A percentile compares a stretch with the other conserved stretches of the same genome.
Evolutionary conservation across 2,329 filamentous ascomycete genomes (phyloP).

Genomic region (Diplodia scrobiculata): DNA sequence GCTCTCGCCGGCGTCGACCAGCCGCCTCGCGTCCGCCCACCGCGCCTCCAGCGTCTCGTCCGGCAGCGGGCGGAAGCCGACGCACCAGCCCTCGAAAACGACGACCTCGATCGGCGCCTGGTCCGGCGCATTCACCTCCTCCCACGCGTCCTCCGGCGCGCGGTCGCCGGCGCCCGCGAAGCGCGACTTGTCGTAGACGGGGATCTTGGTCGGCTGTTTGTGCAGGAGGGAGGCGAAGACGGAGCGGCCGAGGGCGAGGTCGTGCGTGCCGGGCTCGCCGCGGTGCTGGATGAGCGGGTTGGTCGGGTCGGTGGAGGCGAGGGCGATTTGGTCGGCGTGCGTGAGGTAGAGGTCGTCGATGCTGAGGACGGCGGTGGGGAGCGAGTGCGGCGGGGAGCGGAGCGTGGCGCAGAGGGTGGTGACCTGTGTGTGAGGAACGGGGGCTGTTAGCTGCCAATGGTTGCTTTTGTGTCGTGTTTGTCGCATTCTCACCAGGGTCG

Average conservation of each 20-base stretch:
- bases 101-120: slow-evolving; percentile 65
- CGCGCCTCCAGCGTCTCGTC: slow-evolving; percentile 58
- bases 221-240: slow-evolving; percentile 64
- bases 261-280: slow-evolving; percentile 83
- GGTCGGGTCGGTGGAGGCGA: slow-evolving; percentile 65
- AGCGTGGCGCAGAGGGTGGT: slow-evolving; percentile 65
- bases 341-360: slow-evolving; percentile 89
- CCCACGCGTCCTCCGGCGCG: slow-evolving; percentile 64
- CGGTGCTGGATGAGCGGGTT: slow-evolving; percentile 80
- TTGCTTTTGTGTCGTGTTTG: not conserved
- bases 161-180: slow-evolving; percentile 77
- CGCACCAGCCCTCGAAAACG: slow-evolving; percentile 88
- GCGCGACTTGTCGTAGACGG: slow-evolving; percentile 81
- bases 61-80: slow-evolving; percentile 73
- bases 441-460: not conserved
- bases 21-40: slow-evolving; percentile 56
- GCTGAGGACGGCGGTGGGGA: slow-evolving; percentile 71
- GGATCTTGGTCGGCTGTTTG: slow-evolving; percentile 62
- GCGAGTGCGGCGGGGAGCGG: slow-evolving; percentile 57
- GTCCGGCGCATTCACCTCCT: slow-evolving; percentile 56
- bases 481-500: slow-evolving; percentile 64
- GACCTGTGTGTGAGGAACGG: slow-evolving; percentile 49
- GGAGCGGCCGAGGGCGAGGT: slow-evolving; percentile 63
- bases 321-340: slow-evolving; percentile 65
- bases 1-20: slow-evolving; percentile 46